These are phyloP conservation scores for Cubamyces sp. DNA, from an alignment of 768 basidiomycete genomes.

Conservation along the genomic window DNA sequence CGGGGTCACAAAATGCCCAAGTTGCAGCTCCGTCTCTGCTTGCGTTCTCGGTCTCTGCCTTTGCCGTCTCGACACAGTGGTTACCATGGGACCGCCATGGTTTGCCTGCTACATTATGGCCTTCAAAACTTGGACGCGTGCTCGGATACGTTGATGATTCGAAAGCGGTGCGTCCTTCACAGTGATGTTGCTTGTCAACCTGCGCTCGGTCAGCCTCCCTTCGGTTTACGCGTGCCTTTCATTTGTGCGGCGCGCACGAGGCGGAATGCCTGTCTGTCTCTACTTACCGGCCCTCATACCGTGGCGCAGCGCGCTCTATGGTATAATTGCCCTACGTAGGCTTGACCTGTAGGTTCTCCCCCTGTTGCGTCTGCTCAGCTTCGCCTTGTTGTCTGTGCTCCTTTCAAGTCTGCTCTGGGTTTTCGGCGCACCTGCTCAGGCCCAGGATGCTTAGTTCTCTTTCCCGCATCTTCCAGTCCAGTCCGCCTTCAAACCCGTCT, in stretches of 20 bases:
- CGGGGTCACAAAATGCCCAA: too few species aligned
- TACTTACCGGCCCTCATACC: constrained; percentile 17
- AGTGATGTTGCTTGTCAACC: not conserved
- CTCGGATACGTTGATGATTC: not conserved
- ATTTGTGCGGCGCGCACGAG: constrained; percentile 17
- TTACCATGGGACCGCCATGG: too few species aligned
- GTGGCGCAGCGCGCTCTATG: constrained; percentile 11
- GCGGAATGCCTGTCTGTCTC: constrained; percentile 7
- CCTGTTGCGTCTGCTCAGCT: not conserved
- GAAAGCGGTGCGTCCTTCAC: not conserved
- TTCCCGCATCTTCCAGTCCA: constrained; percentile 24
- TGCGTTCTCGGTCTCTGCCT: not conserved
- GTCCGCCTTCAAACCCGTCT: constrained; percentile 8
- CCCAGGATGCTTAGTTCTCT: constrained; percentile 24
- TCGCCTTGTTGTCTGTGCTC: not conserved
- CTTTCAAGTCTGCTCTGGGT: not conserved
- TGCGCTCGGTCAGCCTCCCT: constrained; percentile 12
- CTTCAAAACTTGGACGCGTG: not conserved
- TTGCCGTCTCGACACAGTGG: not conserved
- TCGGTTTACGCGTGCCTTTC: constrained; percentile 13
- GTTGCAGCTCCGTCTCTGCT: not conserved
- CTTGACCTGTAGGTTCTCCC: not conserved
- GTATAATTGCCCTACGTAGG: constrained; percentile 12
- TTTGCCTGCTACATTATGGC: too few species aligned
- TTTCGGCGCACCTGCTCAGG: not conserved